These are phyloP conservation scores for Coniferiporia weirii DNA, from an alignment of 1,284 basidiomycete species.

Conservation along the genomic window DNA sequence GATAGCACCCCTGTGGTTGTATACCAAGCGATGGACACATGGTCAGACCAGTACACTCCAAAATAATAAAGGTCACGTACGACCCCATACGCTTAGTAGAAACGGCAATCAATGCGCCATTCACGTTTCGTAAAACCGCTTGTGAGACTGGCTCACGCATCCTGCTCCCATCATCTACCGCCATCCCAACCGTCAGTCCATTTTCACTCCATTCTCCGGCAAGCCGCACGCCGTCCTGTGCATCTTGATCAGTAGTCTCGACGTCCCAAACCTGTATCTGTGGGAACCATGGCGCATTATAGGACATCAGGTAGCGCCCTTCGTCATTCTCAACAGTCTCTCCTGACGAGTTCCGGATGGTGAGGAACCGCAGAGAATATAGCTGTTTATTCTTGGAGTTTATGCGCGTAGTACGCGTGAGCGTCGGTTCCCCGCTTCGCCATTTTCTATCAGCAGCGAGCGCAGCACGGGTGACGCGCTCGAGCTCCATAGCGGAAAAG, in stretches of 20 bases:
- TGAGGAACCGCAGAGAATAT: slow-evolving; percentile 40
- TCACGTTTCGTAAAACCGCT: no score
- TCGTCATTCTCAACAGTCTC: slow-evolving; percentile 6
- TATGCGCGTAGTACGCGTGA: background rate
- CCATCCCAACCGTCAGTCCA: slow-evolving; percentile 9
- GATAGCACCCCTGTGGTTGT: no score
- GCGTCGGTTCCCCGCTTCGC: slow-evolving; percentile 24
- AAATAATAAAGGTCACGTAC: background rate
- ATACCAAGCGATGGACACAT: no score
- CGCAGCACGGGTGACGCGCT: slow-evolving; percentile 34
- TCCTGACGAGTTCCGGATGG: slow-evolving; percentile 17
- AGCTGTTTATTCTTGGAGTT: background rate
- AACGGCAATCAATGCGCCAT: slow-evolving; percentile 8
- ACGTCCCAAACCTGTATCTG: no score
- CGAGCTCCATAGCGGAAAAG: slow-evolving; percentile 34
- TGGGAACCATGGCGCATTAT: no score
- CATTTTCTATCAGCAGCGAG: slow-evolving; percentile 43
- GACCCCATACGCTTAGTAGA: no score
- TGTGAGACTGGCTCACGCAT: background rate
- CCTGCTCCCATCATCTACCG: slow-evolving; percentile 9
- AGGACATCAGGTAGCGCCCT: slow-evolving; percentile 13
- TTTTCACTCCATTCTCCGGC: slow-evolving; percentile 6
- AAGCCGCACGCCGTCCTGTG: background rate
- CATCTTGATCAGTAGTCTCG: background rate
- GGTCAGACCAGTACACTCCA: background rate